phyloP scores from a whole-genome alignment of 2,329 filamentous ascomycete species.

The Botrytis paeoniae region DNA sequence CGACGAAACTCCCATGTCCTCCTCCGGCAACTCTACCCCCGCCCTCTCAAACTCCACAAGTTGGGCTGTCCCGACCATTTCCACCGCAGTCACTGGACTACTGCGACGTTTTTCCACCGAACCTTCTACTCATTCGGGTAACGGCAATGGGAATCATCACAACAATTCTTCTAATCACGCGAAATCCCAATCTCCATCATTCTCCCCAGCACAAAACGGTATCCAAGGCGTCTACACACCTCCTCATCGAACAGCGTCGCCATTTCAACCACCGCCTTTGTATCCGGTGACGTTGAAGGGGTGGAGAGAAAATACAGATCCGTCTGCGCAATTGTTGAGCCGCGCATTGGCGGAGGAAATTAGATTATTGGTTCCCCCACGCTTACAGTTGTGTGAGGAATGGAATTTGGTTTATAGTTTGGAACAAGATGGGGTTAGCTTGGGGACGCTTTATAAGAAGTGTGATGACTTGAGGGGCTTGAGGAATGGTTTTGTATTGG shows the following conservation, averaged over 20 bases:
- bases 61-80: conserved; percentile 45
- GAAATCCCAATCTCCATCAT: neutral
- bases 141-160: conserved; percentile 23
- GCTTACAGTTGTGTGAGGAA: conserved; percentile 80
- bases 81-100: conserved; percentile 57
- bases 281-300: conserved; percentile 73
- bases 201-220: conserved; percentile 21
- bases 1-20: conserved; percentile 26
- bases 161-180: conserved; percentile 27
- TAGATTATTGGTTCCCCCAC: conserved; percentile 78
- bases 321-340: conserved; percentile 64
- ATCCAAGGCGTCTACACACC: conserved; percentile 35
- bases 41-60: conserved; percentile 44
- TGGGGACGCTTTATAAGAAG: conserved; percentile 81
- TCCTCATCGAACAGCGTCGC: conserved; percentile 60
- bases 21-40: conserved; percentile 30
- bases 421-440: conserved; percentile 84
- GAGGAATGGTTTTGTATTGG: conserved; percentile 84
- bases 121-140: conserved; percentile 28
- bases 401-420: conserved; percentile 88
- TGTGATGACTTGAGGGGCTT: conserved; percentile 64
- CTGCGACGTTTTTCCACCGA: conserved; percentile 64
- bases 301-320: conserved; percentile 58
- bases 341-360: conserved; percentile 86
- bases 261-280: conserved; percentile 84